A percentile compares a stretch with the other conserved stretches of the same genome.
These are phyloP conservation scores for Darksidea phi DNA, from an alignment of 495 filamentous ascomycete species.

Conservation along the genomic window DNA sequence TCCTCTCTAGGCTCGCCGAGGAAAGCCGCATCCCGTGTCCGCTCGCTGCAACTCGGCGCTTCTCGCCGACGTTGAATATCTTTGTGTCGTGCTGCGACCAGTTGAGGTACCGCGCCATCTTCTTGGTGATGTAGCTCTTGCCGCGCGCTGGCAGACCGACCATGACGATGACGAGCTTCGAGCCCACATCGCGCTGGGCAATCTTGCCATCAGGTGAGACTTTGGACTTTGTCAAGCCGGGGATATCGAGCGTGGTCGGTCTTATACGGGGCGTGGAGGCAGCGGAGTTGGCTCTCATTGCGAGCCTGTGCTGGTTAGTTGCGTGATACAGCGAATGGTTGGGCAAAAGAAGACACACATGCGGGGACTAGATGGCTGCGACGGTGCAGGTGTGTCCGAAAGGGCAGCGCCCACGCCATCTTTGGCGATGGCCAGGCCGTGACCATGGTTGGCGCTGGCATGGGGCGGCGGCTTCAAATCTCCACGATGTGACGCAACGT, in stretches of 20 bases:
- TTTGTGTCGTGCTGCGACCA: conserved; percentile 94
- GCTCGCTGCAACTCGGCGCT: conserved; percentile 75
- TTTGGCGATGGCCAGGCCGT: conserved; percentile 34
- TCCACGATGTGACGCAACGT: conserved; percentile 12
- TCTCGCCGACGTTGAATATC: conserved; percentile 97
- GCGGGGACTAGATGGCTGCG: conserved; percentile 67
- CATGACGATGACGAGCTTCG: conserved; percentile 98
- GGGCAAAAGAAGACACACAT: conserved; percentile 54
- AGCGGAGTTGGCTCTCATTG: conserved; percentile 49
- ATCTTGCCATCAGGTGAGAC: conserved; percentile 94
- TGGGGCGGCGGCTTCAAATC: conserved; percentile 30
- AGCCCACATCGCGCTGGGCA: conserved; percentile 83
- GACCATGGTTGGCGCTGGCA: conserved; percentile 14
- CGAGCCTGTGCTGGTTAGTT: conserved; percentile 42
- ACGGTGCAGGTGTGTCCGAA: conserved; percentile 68
- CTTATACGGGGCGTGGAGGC: conserved; percentile 54
- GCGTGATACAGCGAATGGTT: conserved; percentile 1
- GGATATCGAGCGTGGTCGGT: conserved; percentile 50
- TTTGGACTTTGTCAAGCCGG: conserved; percentile 81
- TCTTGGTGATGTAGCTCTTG: conserved; percentile 98
- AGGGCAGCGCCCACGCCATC: conserved; percentile 57
- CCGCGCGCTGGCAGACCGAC: conserved; percentile 91
- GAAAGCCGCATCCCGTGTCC: conserved; percentile 33
- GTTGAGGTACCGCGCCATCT: conserved; percentile 88
- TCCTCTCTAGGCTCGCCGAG: conserved; percentile 17